Evolutionary conservation across 768 basidiomycete genomes (phyloP), one percentile per base, ranked within the genome.

Genomic region (Tulasnella sp.): DNA sequence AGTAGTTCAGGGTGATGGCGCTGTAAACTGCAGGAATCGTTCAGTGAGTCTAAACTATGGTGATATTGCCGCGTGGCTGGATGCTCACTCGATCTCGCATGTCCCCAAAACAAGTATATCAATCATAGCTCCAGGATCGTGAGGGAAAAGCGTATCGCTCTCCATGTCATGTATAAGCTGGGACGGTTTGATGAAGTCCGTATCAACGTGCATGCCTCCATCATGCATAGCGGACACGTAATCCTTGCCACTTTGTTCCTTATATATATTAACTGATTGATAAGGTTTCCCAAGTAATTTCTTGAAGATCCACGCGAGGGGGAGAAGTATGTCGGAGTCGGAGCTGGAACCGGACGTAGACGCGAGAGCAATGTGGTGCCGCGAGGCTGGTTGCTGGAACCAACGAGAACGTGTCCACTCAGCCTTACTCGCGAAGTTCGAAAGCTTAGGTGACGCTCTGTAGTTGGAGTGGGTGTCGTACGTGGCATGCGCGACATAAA

Each of bases 81-180:
- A 38, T 21, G 24, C 72, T 60, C 52, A 75, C 74, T 76, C 74
- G 21, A 73, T 54, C 62, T 76, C 75, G 63, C 75, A 76, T n/a
- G 74, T 75, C n/a, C 74, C 74, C 1, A 75, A 65, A 5, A 75
- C 63, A 19, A 76, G 63, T 52, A 74, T 24, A 60, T 74, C 74
- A n/a, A 73, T 67, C 53, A 54, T 54, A n/a, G 65, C 66, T 31
- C 49, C 62, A n/a, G n/a, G 53, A 3, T 30, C 31, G 10, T 21
- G 15, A 12, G 53, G 41, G 27, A 54, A 54, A 11, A 54, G 53
- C 34, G 7, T 15, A 5, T 38, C 34, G 24, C 65, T 60, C 30
- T 63, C 63, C 10, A 74, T 50, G 22, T 67, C 68, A 1, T 66
- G 52, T 2, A 72, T 49, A 19, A 76, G 63, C 12, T 68, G 62